phyloP scores from a whole-genome alignment of 2,329 filamentous ascomycete species.

The Aspergillus intermedius region DNA sequence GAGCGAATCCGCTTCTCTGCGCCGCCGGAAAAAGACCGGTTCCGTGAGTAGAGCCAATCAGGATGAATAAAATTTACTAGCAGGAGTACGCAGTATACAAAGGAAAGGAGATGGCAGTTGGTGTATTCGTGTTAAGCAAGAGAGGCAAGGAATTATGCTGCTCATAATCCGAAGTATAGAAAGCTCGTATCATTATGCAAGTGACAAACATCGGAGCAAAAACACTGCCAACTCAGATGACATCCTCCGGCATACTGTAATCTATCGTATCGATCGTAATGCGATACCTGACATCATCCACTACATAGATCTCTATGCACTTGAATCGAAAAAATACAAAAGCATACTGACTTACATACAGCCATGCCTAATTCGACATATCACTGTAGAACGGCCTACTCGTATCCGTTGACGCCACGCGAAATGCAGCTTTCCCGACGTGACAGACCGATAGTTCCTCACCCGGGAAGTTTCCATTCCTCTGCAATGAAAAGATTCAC shows the following conservation, averaged over 20 bases:
- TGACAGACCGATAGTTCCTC: too few species aligned
- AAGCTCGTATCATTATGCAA: too few species aligned
- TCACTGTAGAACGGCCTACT: background rate
- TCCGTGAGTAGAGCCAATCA: constrained; percentile 10
- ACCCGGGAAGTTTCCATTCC: too few species aligned
- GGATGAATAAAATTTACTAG: background rate
- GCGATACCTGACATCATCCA: constrained; percentile 2
- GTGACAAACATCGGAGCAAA: too few species aligned
- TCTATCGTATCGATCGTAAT: background rate
- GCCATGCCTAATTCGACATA: background rate
- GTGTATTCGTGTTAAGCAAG: too few species aligned
- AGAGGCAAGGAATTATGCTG: too few species aligned
- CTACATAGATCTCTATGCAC: background rate
- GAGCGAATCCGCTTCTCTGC: constrained; percentile 3
- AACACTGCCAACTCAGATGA: background rate
- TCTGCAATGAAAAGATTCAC: too few species aligned
- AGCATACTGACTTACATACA: too few species aligned
- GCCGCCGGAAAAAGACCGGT: constrained; percentile 10
- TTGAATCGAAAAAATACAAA: background rate
- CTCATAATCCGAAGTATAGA: too few species aligned
- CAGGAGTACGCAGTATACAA: too few species aligned
- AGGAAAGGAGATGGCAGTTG: background rate
- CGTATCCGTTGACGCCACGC: too few species aligned
- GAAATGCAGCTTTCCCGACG: too few species aligned
- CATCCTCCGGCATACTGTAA: background rate